Evolutionary conservation across 139 green algal species (phyloP).

Genomic region (Microglena sp.): DNA sequence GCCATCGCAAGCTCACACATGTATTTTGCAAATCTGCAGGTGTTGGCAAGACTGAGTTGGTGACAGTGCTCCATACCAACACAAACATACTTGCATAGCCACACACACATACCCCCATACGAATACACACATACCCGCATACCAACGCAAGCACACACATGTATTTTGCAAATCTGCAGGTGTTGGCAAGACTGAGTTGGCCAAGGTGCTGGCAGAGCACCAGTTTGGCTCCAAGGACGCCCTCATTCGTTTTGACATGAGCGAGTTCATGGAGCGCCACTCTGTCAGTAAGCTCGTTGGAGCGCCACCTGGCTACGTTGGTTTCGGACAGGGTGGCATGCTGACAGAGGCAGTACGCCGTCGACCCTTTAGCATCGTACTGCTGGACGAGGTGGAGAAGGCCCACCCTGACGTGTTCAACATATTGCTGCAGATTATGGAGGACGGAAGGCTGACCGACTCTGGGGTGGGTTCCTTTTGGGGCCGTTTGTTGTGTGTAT

Average conservation of each 20-base stretch:
- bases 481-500: too few species aligned
- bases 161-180: too few species aligned
- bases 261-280: constrained; percentile 95
- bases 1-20: too few species aligned
- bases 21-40: too few species aligned
- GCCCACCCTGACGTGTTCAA: constrained; percentile 98
- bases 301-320: constrained; percentile 90
- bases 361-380: constrained; percentile 76
- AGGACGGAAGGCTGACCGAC: constrained; percentile 90
- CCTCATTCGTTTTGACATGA: constrained; percentile 94
- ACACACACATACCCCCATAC: too few species aligned
- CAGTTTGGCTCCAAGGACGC: constrained; percentile 58
- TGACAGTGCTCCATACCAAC: too few species aligned
- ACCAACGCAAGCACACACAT: too few species aligned
- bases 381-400: constrained; percentile 99
- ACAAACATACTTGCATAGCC: too few species aligned
- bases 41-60: constrained; percentile 99
- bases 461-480: too few species aligned
- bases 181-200: constrained; percentile 99
- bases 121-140: too few species aligned
- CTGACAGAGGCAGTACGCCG: constrained; percentile 87
- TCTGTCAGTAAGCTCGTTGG: constrained; percentile 75
- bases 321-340: constrained; percentile 95
- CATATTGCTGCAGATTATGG: constrained; percentile 93
- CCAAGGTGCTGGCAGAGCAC: constrained; percentile 77